Conservation (phyloP, 2,329 filamentous ascomycete species). For the Calycina herbarum region DNA sequence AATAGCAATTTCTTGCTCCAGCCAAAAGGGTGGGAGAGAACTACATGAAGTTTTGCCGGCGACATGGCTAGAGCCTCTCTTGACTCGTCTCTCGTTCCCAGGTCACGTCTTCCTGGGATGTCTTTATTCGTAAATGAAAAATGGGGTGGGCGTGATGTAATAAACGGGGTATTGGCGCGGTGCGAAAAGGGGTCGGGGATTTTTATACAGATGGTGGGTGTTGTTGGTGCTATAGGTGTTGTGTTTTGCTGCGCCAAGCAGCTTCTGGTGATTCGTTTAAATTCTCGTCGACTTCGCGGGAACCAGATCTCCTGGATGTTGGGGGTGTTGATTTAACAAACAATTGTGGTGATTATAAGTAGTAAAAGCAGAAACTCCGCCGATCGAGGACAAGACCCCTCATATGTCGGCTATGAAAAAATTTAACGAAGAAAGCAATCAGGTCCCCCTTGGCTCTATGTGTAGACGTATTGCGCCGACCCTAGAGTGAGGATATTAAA, state of each 20-base stretch:
- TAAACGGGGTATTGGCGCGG: constrained; percentile 26
- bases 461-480: constrained; percentile 27
- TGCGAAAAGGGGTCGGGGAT: constrained; percentile 20
- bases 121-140: constrained; percentile 28
- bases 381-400: constrained; percentile 40
- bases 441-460: constrained; percentile 29
- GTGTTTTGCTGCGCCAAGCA: constrained; percentile 24
- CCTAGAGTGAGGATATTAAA: constrained; percentile 29
- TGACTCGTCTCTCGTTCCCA: constrained; percentile 4
- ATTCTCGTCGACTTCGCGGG: constrained; percentile 34
- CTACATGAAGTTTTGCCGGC: constrained; percentile 19
- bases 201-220: constrained; percentile 26
- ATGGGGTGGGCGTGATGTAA: constrained; percentile 25
- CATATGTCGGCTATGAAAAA: constrained; percentile 32
- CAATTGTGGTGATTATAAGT: constrained; percentile 24
- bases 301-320: constrained; percentile 25
- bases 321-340: constrained; percentile 16
- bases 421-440: constrained; percentile 24
- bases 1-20: constrained; percentile 10
- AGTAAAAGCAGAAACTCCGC: constrained; percentile 31
- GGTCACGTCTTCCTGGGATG: constrained; percentile 12
- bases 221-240: constrained; percentile 25
- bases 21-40: constrained; percentile 9
- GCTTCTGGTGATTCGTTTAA: constrained; percentile 21
- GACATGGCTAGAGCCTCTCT: constrained; percentile 4